Evolutionary conservation across 257 asterid species (phyloP), one percentile per base, ranked within the genome.

Genomic region (Nicotiana sylvestris): DNA sequence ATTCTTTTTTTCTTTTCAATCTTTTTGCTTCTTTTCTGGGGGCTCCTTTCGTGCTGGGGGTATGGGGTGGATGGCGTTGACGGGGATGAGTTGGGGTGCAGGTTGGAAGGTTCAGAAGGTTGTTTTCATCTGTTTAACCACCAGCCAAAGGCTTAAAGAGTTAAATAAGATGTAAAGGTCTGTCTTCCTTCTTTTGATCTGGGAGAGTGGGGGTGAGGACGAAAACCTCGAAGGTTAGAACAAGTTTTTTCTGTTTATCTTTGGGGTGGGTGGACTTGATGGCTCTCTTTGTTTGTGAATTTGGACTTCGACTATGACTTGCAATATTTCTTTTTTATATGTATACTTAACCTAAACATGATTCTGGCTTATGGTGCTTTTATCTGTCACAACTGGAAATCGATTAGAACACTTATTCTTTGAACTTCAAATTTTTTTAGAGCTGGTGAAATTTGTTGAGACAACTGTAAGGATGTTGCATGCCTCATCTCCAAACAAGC

Each of bases 381-480:
- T 72, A 29, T 76, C 53, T 51, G 16, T 49, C 27, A 27, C 39
- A 74, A 25, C 62, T 74, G 80, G 64, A 74, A 74, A 13, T 39
- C 9, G 46, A 39, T 39, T 39, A 27, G 27, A 25, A 27, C 6
- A 51, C 49, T 43, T 43, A 76, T 61, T 76, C 53, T 27, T 43
- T 46, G 80, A 21, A 43, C 49, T 7, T 76, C 8, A 76, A 13
- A 27, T 7, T 51, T 7, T 74, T 13, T 51, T 32, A 89, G 91
- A 82, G 57, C 51, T 89, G 87, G 83, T 84, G 81, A 82, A 65
- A 78, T 29, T 87, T 61, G 95, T 93, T 18, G 98, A 92, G 86
- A 86, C 87, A 84, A 88, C 93, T 83, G 85, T 94, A 85, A 90
- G 89, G 86, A 86, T 84, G 30, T 92, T 91, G 86, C 95, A 96